Evolutionary conservation across 1,284 basidiomycete species (phyloP).

Genomic region (Bondarzewia mesenterica): DNA sequence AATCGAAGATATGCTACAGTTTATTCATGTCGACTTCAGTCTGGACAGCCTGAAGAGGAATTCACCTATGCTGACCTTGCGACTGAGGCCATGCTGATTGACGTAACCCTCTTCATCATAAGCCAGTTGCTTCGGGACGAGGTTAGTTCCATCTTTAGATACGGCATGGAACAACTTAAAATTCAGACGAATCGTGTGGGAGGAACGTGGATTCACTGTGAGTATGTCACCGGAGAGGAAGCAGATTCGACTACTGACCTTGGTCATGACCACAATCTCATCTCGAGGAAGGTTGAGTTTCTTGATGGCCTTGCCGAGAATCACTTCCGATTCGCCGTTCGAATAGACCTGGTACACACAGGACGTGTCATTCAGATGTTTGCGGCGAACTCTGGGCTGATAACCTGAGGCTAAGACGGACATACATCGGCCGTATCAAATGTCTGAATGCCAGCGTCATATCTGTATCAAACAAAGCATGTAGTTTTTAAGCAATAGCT

Average conservation of each 20-base stretch:
- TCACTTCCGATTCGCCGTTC: constrained; percentile 64
- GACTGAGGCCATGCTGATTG: constrained; percentile 3
- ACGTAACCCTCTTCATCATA: not conserved
- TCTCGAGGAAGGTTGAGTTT: constrained; percentile 64
- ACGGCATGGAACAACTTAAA: not conserved
- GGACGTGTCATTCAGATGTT: not conserved
- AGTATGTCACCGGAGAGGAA: not conserved
- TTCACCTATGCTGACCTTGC: not conserved
- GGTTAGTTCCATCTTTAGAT: not conserved
- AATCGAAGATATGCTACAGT: constrained; percentile 24
- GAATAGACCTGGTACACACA: constrained; percentile 38
- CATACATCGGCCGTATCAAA: constrained; percentile 13
- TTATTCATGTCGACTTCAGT: not conserved
- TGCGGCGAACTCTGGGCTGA: constrained; percentile 5
- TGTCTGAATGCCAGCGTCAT: constrained; percentile 11
- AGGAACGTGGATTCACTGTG: not conserved
- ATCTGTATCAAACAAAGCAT: not conserved
- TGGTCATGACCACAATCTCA: constrained; percentile 74
- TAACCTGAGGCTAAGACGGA: not conserved
- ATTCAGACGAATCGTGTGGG: not conserved
- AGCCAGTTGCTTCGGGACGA: not conserved
- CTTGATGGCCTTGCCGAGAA: constrained; percentile 77
- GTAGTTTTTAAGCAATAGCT: not conserved
- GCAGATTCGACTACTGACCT: constrained; percentile 29
- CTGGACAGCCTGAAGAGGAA: not conserved